Evolutionary conservation across 2,329 filamentous ascomycete species (phyloP).

Genomic region (Curvularia eragrostidis): DNA sequence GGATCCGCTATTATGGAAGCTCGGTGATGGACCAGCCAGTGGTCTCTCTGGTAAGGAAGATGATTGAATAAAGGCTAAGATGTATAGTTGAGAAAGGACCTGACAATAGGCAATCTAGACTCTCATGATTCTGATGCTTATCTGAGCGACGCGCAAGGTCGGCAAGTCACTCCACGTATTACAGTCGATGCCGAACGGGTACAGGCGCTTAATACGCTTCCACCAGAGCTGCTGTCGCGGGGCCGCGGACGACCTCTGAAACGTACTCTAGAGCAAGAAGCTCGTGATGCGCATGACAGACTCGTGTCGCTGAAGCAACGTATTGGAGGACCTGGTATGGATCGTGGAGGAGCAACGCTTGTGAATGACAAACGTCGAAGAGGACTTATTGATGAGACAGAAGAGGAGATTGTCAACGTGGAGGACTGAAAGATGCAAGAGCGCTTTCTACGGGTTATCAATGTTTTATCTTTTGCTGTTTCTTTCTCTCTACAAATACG

Average conservation of each 20-base stretch:
- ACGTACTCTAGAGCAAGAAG: slow-evolving; percentile 52
- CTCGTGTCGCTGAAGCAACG: slow-evolving; percentile 58
- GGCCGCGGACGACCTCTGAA: slow-evolving; percentile 44
- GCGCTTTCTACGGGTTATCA: background rate
- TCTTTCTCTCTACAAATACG: slow-evolving; percentile 10
- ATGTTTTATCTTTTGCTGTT: background rate
- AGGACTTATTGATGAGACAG: slow-evolving; percentile 59
- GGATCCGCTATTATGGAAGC: slow-evolving; percentile 60
- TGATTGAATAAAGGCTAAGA: slow-evolving; percentile 8
- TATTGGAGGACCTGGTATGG: slow-evolving; percentile 60
- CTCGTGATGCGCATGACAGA: slow-evolving; percentile 53
- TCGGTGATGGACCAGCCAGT: slow-evolving; percentile 66
- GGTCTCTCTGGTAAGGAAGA: slow-evolving; percentile 62
- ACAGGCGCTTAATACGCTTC: slow-evolving; percentile 7
- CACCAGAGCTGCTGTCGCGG: slow-evolving; percentile 27
- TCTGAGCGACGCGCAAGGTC: slow-evolving; percentile 56
- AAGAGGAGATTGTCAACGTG: slow-evolving; percentile 51
- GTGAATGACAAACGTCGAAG: slow-evolving; percentile 59
- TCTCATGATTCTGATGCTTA: slow-evolving; percentile 55
- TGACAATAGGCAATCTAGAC: slow-evolving; percentile 38
- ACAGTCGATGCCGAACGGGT: slow-evolving; percentile 28
- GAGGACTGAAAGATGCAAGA: slow-evolving; percentile 26
- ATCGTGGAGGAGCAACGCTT: slow-evolving; percentile 60
- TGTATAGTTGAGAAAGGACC: slow-evolving; percentile 16
- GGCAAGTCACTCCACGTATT: slow-evolving; percentile 57